Base-by-base conservation (phyloP, 495 filamentous ascomycete genomes). In the Sporormia fimetaria region DNA sequence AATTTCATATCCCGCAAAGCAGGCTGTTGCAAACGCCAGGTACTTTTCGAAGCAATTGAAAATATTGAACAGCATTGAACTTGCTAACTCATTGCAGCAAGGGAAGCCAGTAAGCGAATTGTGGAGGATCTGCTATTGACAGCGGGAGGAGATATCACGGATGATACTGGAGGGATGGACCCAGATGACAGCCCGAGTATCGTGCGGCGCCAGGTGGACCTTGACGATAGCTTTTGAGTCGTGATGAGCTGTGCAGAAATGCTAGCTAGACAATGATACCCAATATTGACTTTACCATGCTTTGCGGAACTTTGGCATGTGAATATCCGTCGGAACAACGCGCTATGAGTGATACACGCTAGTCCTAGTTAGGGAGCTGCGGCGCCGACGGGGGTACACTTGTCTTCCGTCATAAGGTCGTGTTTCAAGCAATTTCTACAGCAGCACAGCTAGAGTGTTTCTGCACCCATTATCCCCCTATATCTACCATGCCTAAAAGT, bases 1-100 rank as follows among this genome's bases (percentile, higher is more conserved):
- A 94, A 56, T 99, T 99, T 57, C 81, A 85, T 52, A 67, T 99
- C 42, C 87, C 87, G 40, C 81, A 85, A 54, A 81, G 78, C 33
- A 76, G 82, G 47, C 60, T 99, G 22, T 61, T 99, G 64, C 86
- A 90, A 52, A 99, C 90, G 17, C 90, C 90, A 42, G 86, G 86
- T 84, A 67, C 54, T 73, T 44, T 33, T 45, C n/a, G n/a, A n/a
- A n/a, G n/a, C n/a, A n/a, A n/a, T n/a, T n/a, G n/a, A n/a, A n/a
- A n/a, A n/a, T n/a, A n/a, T n/a, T n/a, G n/a, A n/a, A n/a, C n/a
- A n/a, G n/a, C n/a, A n/a, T n/a, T n/a, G n/a, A n/a, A n/a, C 7
- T 16, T 38, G 16, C 29, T n/a, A 42, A 33, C 8, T 2, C 4
- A 12, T 1, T 39, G 41, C 45, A 83, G 87, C 87, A 16, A 76